Percentiles rank a stretch among this genome's conserved stretches.
Evolutionary conservation across 2,329 filamentous ascomycete species (phyloP).

Genomic region (Didymella pinodella): DNA sequence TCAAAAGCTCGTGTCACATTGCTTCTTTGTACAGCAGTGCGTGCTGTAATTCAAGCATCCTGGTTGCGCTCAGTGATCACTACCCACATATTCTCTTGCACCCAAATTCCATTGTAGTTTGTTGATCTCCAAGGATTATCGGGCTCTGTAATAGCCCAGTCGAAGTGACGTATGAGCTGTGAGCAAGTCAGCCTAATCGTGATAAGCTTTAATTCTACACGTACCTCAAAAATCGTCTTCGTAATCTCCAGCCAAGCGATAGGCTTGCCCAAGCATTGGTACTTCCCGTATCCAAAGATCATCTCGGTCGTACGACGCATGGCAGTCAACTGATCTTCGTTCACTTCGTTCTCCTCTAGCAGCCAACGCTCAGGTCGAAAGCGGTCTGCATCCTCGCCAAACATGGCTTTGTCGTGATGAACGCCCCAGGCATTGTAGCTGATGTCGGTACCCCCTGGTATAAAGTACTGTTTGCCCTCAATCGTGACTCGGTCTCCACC

Average conservation of each 20-base stretch:
- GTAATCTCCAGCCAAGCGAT: slow-evolving; percentile 46
- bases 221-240: slow-evolving; percentile 54
- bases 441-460: slow-evolving; percentile 41
- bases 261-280: slow-evolving; percentile 42
- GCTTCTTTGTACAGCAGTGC: neutral
- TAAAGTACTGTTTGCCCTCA: slow-evolving; percentile 28
- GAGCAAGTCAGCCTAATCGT: neutral
- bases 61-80: slow-evolving; percentile 25
- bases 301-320: slow-evolving; percentile 43
- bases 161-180: slow-evolving; percentile 34
- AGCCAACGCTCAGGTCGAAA: slow-evolving; percentile 61
- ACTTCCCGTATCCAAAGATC: slow-evolving; percentile 46
- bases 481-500: slow-evolving; percentile 37
- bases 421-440: slow-evolving; percentile 36
- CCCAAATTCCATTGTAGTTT: slow-evolving; percentile 33
- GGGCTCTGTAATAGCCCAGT: slow-evolving; percentile 33
- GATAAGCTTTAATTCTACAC: neutral
- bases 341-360: slow-evolving; percentile 22
- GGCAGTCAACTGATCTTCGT: slow-evolving; percentile 17
- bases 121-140: slow-evolving; percentile 31
- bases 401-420: slow-evolving; percentile 34
- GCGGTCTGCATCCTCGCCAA: slow-evolving; percentile 50
- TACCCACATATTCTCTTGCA: slow-evolving; percentile 35
- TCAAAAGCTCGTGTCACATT: too few species aligned
- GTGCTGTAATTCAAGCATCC: neutral